Conservation (phyloP, 805 yeast species). For the Nematodospora valgi region DNA sequence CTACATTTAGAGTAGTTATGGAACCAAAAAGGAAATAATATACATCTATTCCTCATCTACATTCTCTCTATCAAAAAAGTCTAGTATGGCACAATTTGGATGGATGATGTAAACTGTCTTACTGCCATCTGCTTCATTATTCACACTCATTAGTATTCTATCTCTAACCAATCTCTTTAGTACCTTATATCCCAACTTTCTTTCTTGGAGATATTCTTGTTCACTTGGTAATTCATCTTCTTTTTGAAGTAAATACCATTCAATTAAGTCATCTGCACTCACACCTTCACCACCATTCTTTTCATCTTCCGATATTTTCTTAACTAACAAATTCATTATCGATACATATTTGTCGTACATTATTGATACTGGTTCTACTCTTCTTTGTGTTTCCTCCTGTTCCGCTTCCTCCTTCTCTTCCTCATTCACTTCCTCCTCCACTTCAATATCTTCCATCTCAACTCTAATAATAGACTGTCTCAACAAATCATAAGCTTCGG, state of each 20-base stretch:
- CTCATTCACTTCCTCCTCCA: constrained; percentile 67
- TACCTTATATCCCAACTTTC: constrained; percentile 72
- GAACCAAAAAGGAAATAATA: too few relatives aligned
- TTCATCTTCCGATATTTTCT: constrained; percentile 55
- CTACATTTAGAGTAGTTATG: constrained; percentile 6
- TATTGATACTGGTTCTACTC: constrained; percentile 41
- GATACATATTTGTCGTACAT: constrained; percentile 83
- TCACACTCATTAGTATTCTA: constrained; percentile 65
- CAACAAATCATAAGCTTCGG: constrained; percentile 87
- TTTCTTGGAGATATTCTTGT: constrained; percentile 66
- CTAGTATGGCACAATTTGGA: constrained; percentile 82
- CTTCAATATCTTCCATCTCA: constrained; percentile 87
- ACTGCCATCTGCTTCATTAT: constrained; percentile 22
- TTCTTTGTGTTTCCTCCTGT: constrained; percentile 12
- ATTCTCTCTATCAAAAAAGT: constrained; percentile 46
- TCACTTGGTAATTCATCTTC: constrained; percentile 71
- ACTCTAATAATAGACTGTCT: constrained; percentile 91
- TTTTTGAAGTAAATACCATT: constrained; percentile 73
- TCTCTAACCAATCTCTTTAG: constrained; percentile 81
- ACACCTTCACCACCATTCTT: constrained; percentile 55
- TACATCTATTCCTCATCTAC: too few relatives aligned
- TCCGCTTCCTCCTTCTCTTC: constrained; percentile 47
- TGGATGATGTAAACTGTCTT: constrained; percentile 47
- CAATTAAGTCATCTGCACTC: constrained; percentile 64
- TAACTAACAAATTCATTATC: constrained; percentile 78